phyloP scores from a whole-genome alignment of 2,329 filamentous ascomycete species.

The Epicoccum sorghinum region DNA sequence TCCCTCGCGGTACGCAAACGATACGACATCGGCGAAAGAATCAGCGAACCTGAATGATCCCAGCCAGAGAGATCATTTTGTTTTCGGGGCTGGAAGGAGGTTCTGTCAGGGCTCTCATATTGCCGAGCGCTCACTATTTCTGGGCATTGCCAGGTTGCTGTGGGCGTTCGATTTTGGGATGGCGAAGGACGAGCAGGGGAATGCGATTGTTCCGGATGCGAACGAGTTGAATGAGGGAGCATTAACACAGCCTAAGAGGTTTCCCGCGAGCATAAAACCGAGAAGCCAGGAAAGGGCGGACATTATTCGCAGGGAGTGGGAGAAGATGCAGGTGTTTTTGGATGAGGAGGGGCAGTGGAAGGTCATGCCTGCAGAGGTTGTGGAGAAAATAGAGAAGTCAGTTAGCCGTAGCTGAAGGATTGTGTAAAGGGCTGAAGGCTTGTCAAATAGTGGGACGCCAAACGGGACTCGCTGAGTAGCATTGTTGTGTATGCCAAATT shows the following conservation, averaged over 20 bases:
- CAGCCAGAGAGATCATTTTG: conserved; percentile 34
- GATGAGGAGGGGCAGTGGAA: neutral
- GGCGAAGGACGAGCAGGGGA: neutral
- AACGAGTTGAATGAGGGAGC: neutral
- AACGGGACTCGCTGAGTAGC: too few species aligned
- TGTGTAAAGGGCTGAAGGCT: too few species aligned
- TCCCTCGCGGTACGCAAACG: neutral
- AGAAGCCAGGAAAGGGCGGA: conserved; percentile 18
- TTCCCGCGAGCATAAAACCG: neutral
- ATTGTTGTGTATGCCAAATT: too few species aligned
- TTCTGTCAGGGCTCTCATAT: conserved; percentile 43
- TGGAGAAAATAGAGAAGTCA: too few species aligned
- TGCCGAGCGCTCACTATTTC: conserved; percentile 33
- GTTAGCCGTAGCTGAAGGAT: too few species aligned
- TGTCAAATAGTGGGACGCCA: too few species aligned
- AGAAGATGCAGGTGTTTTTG: neutral
- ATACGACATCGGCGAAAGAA: neutral
- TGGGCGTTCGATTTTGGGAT: conserved; percentile 35
- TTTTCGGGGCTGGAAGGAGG: conserved; percentile 44
- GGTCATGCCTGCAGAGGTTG: neutral
- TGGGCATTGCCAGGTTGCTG: conserved; percentile 33
- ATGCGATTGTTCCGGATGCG: neutral
- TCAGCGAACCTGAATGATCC: neutral
- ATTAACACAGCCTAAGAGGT: neutral
- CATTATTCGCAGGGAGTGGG: conserved; percentile 23